phyloP scores from a whole-genome alignment of 1,284 basidiomycete species.

The Cryptococcus sp. region DNA sequence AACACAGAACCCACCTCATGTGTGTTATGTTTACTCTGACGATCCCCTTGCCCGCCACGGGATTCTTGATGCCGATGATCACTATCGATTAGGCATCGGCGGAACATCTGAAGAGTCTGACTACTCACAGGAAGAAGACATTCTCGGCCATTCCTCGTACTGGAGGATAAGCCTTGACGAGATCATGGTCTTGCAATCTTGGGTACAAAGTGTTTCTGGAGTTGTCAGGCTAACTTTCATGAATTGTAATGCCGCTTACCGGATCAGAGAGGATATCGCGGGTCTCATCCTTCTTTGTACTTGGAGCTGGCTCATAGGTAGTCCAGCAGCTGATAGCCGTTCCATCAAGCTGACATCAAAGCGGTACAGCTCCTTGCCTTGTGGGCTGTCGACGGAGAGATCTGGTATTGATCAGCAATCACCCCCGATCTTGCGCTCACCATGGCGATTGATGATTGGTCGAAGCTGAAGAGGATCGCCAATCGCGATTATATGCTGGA shows the following conservation, averaged over 20 bases:
- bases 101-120: neutral
- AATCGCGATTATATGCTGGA: slow-evolving; percentile 56
- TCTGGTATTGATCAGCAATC: slow-evolving; percentile 43
- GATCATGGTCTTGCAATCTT: slow-evolving; percentile 55
- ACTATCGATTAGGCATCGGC: neutral
- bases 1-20: slow-evolving; percentile 56
- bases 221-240: neutral
- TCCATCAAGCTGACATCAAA: slow-evolving; percentile 65
- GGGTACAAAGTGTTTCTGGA: slow-evolving; percentile 59
- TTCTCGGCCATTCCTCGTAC: slow-evolving; percentile 59
- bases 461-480: slow-evolving; percentile 68
- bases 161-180: slow-evolving; percentile 53
- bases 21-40: slow-evolving; percentile 59
- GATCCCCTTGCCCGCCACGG: slow-evolving; percentile 53
- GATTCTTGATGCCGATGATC: slow-evolving; percentile 57
- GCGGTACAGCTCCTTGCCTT: slow-evolving; percentile 52
- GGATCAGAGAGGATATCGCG: slow-evolving; percentile 52
- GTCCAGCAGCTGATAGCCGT: slow-evolving; percentile 52
- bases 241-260: slow-evolving; percentile 21
- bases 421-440: slow-evolving; percentile 41
- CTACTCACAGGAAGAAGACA: slow-evolving; percentile 54
- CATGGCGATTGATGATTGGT: slow-evolving; percentile 61
- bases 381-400: slow-evolving; percentile 55
- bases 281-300: slow-evolving; percentile 54
- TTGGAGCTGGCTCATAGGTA: slow-evolving; percentile 54